Conservation (phyloP, 192 early-diverging fungal species). For the Coemansia guatemalensis region DNA sequence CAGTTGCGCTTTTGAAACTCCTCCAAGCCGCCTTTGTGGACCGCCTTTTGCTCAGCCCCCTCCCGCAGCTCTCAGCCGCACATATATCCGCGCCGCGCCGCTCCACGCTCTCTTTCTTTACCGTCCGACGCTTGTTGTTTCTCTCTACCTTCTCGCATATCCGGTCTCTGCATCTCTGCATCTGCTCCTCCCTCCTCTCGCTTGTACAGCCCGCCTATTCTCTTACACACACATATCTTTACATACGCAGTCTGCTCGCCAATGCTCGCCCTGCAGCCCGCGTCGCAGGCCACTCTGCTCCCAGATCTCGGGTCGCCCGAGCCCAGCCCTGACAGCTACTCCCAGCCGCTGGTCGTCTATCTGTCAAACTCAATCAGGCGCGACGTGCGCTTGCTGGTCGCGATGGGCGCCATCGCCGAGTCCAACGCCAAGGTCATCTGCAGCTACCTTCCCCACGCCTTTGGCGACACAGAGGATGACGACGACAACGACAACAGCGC, state of each 20-base stretch:
- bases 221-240: not conserved
- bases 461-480: constrained; percentile 1
- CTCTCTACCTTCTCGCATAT: constrained; percentile 1
- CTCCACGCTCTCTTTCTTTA: constrained; percentile 4
- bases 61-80: constrained; percentile 17
- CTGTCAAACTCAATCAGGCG: constrained; percentile 50
- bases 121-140: constrained; percentile 3
- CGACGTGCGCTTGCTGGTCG: constrained; percentile 48
- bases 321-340: constrained; percentile 7
- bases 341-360: constrained; percentile 36
- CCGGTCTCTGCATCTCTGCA: not conserved
- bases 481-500: constrained; percentile 30
- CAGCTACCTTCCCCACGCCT: constrained; percentile 45
- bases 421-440: constrained; percentile 29
- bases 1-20: constrained; percentile 26
- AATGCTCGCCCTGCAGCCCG: constrained; percentile 36
- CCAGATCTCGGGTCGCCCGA: constrained; percentile 33
- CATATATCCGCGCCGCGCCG: constrained; percentile 11
- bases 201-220: constrained; percentile 1
- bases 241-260: not conserved
- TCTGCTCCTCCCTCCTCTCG: not conserved
- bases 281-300: constrained; percentile 19
- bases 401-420: constrained; percentile 49
- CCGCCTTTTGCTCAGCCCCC: constrained; percentile 31
- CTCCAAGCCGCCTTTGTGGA: constrained; percentile 3